A percentile compares a stretch with the other conserved stretches of the same genome.
Evolutionary conservation across 306 rosid species (phyloP).

Genomic region (Vigna mungo): DNA sequence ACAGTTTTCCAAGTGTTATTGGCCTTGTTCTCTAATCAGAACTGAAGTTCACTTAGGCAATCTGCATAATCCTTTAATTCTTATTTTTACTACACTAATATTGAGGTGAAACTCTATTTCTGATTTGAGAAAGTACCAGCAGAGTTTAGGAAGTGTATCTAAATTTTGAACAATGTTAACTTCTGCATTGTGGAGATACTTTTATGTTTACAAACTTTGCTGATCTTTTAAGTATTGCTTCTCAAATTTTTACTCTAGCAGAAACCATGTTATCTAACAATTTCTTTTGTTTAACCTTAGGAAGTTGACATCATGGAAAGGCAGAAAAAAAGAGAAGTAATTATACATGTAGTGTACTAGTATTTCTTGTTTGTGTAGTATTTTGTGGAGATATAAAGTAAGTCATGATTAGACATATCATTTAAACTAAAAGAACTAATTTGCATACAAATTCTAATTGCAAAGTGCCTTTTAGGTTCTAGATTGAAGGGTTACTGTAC

Average conservation of each 20-base stretch:
- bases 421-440: slow-evolving; percentile 4
- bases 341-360: not conserved
- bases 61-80: not conserved
- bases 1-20: not conserved
- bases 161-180: not conserved
- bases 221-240: not conserved
- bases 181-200: not conserved
- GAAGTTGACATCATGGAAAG: slow-evolving; percentile 3
- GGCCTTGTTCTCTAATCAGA: not conserved
- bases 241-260: not conserved
- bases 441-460: slow-evolving; percentile 1
- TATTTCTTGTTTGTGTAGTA: not conserved
- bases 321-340: not conserved
- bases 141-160: not conserved
- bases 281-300: not conserved
- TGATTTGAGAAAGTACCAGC: not conserved
- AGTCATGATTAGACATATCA: slow-evolving; percentile 15
- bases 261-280: not conserved
- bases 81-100: not conserved
- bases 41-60: not conserved
- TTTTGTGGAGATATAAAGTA: slow-evolving; percentile 25
- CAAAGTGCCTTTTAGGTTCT: slow-evolving; percentile 17
- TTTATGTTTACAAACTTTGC: not conserved
- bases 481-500: slow-evolving; percentile 17
- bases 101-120: not conserved